Base-by-base conservation (phyloP, 176 grass and related monocot species). In the Dendrocalamus sinicus region DNA sequence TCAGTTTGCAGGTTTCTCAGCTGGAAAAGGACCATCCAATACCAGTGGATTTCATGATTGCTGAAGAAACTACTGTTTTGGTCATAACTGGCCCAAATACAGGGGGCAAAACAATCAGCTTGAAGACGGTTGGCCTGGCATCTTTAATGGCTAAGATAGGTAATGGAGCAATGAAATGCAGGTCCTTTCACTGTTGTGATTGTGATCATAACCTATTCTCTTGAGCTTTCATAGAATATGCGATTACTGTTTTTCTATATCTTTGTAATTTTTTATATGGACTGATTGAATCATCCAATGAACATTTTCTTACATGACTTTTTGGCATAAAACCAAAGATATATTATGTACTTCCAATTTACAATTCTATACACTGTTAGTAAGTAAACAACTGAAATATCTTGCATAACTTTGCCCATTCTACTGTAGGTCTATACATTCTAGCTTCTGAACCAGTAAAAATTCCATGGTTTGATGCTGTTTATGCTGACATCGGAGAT, bases 401-500 rank as follows among this genome's bases (percentile, higher is more conserved):
- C 71, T 55, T 81, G 70, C 66, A 77, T 73, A 82, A 86, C 9
- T 47, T 66, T 86, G 35, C 67, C 68, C 24, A 66, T 78, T 86
- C 37, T 86, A 67, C 40, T 88, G 69, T 82, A 94, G 93, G 93
- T 72, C 46, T 94, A 62, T 94, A 94, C 86, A 89, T 94, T 87
- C 74, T 94, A 24, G 85, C 93, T 72, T 92, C 90, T 73, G 93
- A 94, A 81, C 93, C 93, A 81, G 93, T 94, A 55, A 94, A 94
- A 92, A 92, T 94, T 60, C 90, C 93, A 58, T 94, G 93, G 93
- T 92, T 94, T 48, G 84, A 94, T 90, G 93, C 90, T 86, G 74
- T 94, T 92, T 94, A 86, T 86, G 93, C 90, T 84, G 93, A 94
- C 77, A 94, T 94, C 81, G 93, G 93, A 88, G 93, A 94, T 55